Conservation (phyloP, 331 rosid species). For the Prunus yedoensis region DNA sequence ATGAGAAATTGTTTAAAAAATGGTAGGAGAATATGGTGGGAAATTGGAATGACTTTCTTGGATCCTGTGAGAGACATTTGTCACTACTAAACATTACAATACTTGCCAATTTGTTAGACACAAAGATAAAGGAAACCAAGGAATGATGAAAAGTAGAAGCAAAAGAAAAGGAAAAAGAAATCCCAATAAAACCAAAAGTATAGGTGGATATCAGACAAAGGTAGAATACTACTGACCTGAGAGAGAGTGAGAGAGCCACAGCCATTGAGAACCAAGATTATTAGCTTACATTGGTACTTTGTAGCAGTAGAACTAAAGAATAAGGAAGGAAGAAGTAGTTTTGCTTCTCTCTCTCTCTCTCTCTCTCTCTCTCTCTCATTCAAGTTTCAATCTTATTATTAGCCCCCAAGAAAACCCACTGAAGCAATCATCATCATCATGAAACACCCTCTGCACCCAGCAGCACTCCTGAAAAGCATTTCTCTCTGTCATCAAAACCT, state of each 20-base stretch:
- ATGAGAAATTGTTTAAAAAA: conserved; percentile 28
- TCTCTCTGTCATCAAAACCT: conserved; percentile 63
- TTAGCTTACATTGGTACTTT: not conserved
- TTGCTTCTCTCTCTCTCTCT: not conserved
- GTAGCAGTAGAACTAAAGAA: not conserved
- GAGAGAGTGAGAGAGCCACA: conserved; percentile 10
- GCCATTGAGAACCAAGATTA: not conserved
- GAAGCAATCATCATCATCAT: conserved; percentile 44
- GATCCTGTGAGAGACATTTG: conserved; percentile 74
- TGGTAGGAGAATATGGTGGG: conserved; percentile 60
- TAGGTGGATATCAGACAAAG: conserved; percentile 62
- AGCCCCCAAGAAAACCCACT: conserved; percentile 77
- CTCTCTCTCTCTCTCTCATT: conserved; percentile 21
- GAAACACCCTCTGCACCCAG: conserved; percentile 82
- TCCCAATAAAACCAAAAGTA: conserved; percentile 64
- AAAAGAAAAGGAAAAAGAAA: conserved; percentile 60
- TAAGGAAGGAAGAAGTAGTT: conserved; percentile 28
- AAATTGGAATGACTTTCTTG: conserved; percentile 76
- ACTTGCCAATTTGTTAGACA: conserved; percentile 48
- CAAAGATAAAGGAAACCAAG: conserved; percentile 68
- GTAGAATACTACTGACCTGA: conserved; percentile 36
- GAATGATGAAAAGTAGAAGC: conserved; percentile 96
- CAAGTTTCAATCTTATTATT: conserved; percentile 8
- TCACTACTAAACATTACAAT: conserved; percentile 34
- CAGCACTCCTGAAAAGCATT: conserved; percentile 89